Percentiles rank a stretch among this genome's conserved stretches.
phyloP scores from a whole-genome alignment of 495 filamentous ascomycete genomes.

The Aspergillus hancockii region DNA sequence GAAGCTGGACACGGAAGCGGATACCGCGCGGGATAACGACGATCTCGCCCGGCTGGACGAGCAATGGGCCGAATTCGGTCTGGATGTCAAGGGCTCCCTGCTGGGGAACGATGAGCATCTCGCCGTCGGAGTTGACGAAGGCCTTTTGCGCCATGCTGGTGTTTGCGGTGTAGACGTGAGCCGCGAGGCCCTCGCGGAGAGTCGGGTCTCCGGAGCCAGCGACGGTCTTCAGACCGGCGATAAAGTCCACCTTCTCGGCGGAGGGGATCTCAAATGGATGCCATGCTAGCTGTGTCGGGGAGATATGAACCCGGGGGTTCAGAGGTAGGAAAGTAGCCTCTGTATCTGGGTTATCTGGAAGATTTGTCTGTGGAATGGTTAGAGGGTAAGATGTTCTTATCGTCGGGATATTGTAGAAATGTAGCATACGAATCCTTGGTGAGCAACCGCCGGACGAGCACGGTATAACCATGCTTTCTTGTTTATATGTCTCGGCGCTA shows the following conservation, averaged over 20 bases:
- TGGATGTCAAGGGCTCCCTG: conserved; percentile 51
- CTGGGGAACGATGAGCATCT: conserved; percentile 50
- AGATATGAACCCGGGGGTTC: conserved; percentile 61
- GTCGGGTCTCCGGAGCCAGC: conserved; percentile 53
- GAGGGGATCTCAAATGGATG: conserved; percentile 47
- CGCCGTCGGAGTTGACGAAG: conserved; percentile 52
- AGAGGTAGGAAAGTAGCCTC: conserved; percentile 50
- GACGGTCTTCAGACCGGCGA: conserved; percentile 49
- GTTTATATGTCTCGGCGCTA: conserved; percentile 49
- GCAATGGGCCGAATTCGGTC: conserved; percentile 50
- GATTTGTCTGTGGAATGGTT: conserved; percentile 49
- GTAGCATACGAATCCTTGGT: conserved; percentile 49
- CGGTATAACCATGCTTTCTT: conserved; percentile 54
- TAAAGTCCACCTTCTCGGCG: conserved; percentile 40
- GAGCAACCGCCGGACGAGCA: conserved; percentile 49
- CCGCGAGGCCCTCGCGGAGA: conserved; percentile 48
- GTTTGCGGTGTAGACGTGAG: conserved; percentile 49
- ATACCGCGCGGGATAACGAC: conserved; percentile 49
- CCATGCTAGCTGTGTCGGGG: conserved; percentile 54
- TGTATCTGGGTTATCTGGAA: conserved; percentile 47
- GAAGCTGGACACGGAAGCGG: conserved; percentile 46
- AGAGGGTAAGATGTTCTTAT: no score
- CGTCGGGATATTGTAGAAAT: neutral
- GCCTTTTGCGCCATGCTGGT: conserved; percentile 48
- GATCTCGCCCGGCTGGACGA: conserved; percentile 50